Evolutionary conservation across 2,329 filamentous ascomycete species (phyloP).

Genomic region (Talaromyces sp.): DNA sequence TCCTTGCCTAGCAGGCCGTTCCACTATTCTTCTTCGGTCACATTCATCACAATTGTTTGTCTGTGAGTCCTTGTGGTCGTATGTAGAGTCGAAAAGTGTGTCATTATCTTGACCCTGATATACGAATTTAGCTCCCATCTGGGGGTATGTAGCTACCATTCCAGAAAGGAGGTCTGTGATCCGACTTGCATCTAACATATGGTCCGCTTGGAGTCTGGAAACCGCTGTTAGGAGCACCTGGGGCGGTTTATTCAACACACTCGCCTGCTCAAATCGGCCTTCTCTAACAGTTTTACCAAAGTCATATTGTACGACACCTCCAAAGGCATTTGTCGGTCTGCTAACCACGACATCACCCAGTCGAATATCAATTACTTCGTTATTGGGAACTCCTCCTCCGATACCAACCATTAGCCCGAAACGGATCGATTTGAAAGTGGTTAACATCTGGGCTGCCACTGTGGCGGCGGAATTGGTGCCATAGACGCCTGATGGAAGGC

Average conservation of each 20-base stretch:
- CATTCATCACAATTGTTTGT: background rate
- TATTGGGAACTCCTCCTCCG: constrained; percentile 20
- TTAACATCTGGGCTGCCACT: constrained; percentile 15
- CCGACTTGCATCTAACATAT: constrained; percentile 1
- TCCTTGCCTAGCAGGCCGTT: background rate
- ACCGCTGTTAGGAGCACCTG: constrained; percentile 8
- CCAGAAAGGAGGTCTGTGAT: background rate
- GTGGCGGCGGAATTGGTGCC: constrained; percentile 18
- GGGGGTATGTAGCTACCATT: background rate
- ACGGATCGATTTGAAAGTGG: constrained; percentile 16
- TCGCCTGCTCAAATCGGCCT: constrained; percentile 2
- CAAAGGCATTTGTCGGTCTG: constrained; percentile 14
- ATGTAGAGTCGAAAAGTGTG: background rate
- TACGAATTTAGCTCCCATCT: background rate
- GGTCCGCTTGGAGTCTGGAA: constrained; percentile 6
- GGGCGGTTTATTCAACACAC: constrained; percentile 10
- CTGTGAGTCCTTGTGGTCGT: background rate
- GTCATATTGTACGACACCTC: constrained; percentile 19
- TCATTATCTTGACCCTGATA: background rate
- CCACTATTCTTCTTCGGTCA: background rate
- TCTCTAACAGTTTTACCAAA: constrained; percentile 3
- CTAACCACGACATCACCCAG: constrained; percentile 24
- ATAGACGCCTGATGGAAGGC: constrained; percentile 11
- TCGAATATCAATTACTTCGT: constrained; percentile 14
- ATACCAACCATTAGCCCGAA: constrained; percentile 23